phyloP scores from a whole-genome alignment of 1,284 basidiomycete species.

The Volvariella volvacea region DNA sequence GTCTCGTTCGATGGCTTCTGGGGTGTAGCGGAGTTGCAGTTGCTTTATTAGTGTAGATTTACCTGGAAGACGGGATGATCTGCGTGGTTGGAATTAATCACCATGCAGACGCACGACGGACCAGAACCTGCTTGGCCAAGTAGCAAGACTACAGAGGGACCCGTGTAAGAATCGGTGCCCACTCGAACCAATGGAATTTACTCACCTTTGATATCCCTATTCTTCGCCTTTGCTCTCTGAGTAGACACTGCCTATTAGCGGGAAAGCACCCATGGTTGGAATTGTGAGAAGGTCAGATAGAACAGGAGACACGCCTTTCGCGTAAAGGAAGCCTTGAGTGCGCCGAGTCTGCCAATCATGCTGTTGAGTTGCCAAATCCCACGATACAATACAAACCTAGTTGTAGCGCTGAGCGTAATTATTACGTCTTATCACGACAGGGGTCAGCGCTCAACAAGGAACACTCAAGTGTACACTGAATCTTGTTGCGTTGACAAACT shows the following conservation, averaged over 20 bases:
- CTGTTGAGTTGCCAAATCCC: no score
- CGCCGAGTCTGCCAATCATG: constrained; percentile 66
- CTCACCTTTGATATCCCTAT: constrained; percentile 62
- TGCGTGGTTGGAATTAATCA: background rate
- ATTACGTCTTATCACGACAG: no score
- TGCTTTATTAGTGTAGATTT: constrained; percentile 77
- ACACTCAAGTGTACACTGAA: no score
- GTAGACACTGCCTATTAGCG: constrained; percentile 49
- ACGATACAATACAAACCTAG: no score
- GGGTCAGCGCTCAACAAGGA: no score
- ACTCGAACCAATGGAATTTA: background rate
- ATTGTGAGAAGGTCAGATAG: background rate
- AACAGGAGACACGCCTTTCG: constrained; percentile 41
- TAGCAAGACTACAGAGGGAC: constrained; percentile 44
- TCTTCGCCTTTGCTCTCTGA: constrained; percentile 39
- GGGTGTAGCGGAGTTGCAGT: constrained; percentile 74
- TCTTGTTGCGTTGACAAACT: no score
- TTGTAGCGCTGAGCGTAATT: no score
- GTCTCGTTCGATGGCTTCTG: constrained; percentile 59
- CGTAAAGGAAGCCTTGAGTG: no score
- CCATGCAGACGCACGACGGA: constrained; percentile 12
- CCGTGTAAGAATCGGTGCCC: background rate
- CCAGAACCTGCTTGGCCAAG: constrained; percentile 73
- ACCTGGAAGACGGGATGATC: no score
- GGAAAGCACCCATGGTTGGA: background rate